Evolutionary conservation across 345 rosid species (phyloP).

Genomic region (Hibiscus syriacus): DNA sequence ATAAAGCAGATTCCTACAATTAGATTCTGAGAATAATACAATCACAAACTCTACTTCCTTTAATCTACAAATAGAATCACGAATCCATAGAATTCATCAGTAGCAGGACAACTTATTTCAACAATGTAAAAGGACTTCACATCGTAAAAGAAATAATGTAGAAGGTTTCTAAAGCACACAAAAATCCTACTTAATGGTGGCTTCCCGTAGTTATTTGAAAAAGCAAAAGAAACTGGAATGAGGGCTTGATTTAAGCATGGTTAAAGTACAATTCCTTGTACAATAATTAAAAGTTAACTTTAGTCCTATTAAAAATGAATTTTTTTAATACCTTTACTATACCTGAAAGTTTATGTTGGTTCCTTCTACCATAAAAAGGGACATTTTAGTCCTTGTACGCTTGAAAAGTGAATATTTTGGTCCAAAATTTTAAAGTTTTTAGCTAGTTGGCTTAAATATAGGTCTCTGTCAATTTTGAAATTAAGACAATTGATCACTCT

Average conservation of each 20-base stretch:
- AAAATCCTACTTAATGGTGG: background rate
- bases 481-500: too few relatives aligned
- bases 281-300: too few relatives aligned
- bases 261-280: too few relatives aligned
- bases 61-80: conserved; percentile 15
- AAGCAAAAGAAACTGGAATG: background rate
- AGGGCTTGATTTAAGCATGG: background rate
- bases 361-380: too few relatives aligned
- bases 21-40: conserved; percentile 15
- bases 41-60: conserved; percentile 9
- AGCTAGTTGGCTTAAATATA: too few relatives aligned
- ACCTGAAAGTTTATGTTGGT: too few relatives aligned
- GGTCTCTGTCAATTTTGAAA: too few relatives aligned
- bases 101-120: conserved; percentile 5
- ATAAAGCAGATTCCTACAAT: conserved; percentile 19
- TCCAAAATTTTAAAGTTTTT: too few relatives aligned
- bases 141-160: background rate
- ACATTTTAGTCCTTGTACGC: too few relatives aligned
- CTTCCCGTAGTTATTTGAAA: background rate
- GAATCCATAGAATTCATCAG: conserved; percentile 7
- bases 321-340: too few relatives aligned
- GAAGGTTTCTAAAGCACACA: background rate
- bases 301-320: too few relatives aligned
- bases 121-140: background rate
- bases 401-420: too few relatives aligned